Evolutionary conservation across 208 protist genomes (phyloP), one percentile per base, ranked within the genome.

Genomic region (Acanthamoeba castellanii): DNA sequence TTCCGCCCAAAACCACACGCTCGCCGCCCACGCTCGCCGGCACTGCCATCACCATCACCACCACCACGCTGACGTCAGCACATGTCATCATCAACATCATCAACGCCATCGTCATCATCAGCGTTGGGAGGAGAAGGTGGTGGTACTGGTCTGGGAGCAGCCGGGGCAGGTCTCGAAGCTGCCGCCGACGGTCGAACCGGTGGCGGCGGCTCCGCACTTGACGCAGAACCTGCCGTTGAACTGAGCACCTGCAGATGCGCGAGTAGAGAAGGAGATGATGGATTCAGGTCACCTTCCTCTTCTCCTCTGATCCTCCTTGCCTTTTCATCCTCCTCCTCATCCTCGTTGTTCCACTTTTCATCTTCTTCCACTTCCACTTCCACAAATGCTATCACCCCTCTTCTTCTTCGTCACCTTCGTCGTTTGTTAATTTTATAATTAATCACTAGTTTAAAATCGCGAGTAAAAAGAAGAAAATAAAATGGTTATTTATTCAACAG

Each of bases 211-310:
- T 42, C 88, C 88, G 37, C 88, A 93, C 34, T 78, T 78, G 47
- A 61, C 47, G 66, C 88, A 93, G 37, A 93, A 93, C 20, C 52
- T 30, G 30, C 88, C 88, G 45, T 61, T 93, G 61, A 93, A 93
- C 52, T 93, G 88, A 42, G 59, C 52, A 34, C 66, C 88, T 93
- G 85, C n/a, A 55, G 47, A 8, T 14, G 59, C 7, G 7, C 7
- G 59, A 22, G 22, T 22, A 30, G 59, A 47, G 4, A 47, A 42
- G 37, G 37, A 3, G n/a, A n/a, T n/a, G 37, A 42, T 42, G 37
- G 37, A 47, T 47, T 47, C 45, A 47, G 45, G 8, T 47, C 7
- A 3, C 7, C 45, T 11, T 42, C 37, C 37, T 42, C 37, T 42
- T 42, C 45, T 47, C 45, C 45, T 47, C 45, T 47, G 45, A 30